A percentile compares a stretch with the other conserved stretches of the same genome.
phyloP scores from a whole-genome alignment of 352 stramenopile species.

The Phytophthora niederhauseri region DNA sequence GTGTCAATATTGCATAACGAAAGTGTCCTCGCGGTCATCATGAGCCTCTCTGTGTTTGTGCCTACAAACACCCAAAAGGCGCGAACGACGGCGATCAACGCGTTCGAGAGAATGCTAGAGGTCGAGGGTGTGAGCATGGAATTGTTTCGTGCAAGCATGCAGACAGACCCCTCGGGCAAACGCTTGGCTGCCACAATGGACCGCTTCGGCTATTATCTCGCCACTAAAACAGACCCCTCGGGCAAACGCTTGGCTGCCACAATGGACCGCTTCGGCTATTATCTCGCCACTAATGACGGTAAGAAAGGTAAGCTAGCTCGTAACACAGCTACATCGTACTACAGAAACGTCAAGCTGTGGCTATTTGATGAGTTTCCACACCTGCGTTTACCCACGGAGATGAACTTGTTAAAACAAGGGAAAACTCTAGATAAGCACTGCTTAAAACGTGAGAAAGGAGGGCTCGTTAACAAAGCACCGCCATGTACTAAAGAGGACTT shows the following conservation, averaged over 20 bases:
- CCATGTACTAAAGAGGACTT: slow-evolving; percentile 41
- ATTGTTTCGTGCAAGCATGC: slow-evolving; percentile 7
- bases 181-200: slow-evolving; percentile 11
- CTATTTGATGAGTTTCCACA: slow-evolving; percentile 11
- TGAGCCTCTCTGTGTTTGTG: slow-evolving; percentile 19
- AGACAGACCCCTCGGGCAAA: neutral
- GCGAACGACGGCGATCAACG: slow-evolving; percentile 9
- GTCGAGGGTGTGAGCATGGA: slow-evolving; percentile 3
- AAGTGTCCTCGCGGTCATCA: slow-evolving; percentile 1
- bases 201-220: slow-evolving; percentile 19
- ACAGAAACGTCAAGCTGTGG: slow-evolving; percentile 15
- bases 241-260: too few species aligned
- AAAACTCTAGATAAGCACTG: slow-evolving; percentile 27
- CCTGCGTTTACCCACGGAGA: slow-evolving; percentile 10
- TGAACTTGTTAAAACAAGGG: slow-evolving; percentile 14
- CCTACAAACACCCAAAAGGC: slow-evolving; percentile 19
- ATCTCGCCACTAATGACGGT: slow-evolving; percentile 18
- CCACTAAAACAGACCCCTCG: too few species aligned
- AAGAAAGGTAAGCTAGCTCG: slow-evolving; percentile 24
- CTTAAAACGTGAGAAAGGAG: slow-evolving; percentile 18
- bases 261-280: too few species aligned
- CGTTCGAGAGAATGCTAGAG: neutral
- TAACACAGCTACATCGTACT: slow-evolving; percentile 12
- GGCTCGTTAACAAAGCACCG: slow-evolving; percentile 26
- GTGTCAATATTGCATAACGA: slow-evolving; percentile 6